Evolutionary conservation across 1,284 basidiomycete species (phyloP), one percentile per base, ranked within the genome.

Genomic region (Tilletia horrida): DNA sequence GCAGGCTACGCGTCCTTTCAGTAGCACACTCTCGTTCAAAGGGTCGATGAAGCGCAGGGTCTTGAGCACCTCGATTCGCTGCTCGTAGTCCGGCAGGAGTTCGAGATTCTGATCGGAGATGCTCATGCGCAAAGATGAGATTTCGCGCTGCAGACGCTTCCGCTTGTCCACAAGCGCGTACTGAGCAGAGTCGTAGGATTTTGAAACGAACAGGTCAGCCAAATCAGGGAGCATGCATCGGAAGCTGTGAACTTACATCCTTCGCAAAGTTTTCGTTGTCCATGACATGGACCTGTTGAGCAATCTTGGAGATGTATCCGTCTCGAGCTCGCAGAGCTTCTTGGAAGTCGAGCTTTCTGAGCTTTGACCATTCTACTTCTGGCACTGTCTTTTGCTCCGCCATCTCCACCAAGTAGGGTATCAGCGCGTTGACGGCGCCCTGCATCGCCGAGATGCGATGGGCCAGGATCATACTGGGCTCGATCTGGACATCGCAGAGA

Each of bases 1-100:
- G 85, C 96, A 98, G 23, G 96, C 96, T 11, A 98, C 96, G 59
- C 96, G 88, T 13, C 96, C 96, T 81, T 99, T 99, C 69, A 98
- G 86, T 27, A 93, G 86, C 0, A 99, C 94, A 0, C 93, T 97
- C 40, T 80, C 77, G n/a, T 91, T 90, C 74, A 95, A 91, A 61
- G 79, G 76, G 40, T 81, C 79, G 61, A 81, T 67, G 68, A 80
- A 81, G 18, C 77, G 75, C 27, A 99, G 86, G 65, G 91, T 90
- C 79, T 95, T 90, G 59, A 99, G 86, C 0, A 98, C 95, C 40
- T 88, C 88, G 27, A 98, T 89, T 27, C 95, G 87, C 80, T 94
- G 92, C 81, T 97, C 91, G 83, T 97, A 99, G 82, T 98, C 96
- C 0, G 96, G 96, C 55, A 98, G 87, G 50, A 98, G 86, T 79